These are phyloP conservation scores for Angophora floribunda DNA, from an alignment of 345 rosid species.

Conservation along the genomic window DNA sequence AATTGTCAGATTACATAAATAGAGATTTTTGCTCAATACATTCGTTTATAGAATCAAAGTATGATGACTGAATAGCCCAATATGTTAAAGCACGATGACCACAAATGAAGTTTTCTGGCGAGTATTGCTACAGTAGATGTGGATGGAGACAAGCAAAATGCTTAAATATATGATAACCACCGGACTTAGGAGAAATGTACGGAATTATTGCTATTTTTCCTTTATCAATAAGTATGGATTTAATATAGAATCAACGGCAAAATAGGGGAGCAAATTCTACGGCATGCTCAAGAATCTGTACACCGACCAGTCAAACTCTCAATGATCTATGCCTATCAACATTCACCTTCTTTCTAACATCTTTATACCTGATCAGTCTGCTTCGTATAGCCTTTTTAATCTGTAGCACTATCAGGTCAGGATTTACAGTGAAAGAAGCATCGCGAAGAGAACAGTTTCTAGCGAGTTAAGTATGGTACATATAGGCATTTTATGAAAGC, in stretches of 20 bases:
- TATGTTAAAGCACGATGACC: not conserved
- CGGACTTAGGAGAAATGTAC: not conserved
- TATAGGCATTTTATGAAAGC: not conserved
- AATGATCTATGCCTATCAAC: not conserved
- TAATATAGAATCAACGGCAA: not conserved
- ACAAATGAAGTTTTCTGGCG: not conserved
- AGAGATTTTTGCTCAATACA: not conserved
- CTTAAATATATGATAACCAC: not conserved
- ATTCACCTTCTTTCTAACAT: not conserved
- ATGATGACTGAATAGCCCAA: not conserved
- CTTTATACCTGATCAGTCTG: not conserved
- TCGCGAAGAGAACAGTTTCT: not conserved
- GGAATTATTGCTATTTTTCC: not conserved
- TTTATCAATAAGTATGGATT: not conserved
- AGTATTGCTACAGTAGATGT: not conserved
- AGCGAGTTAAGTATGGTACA: not conserved
- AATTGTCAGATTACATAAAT: not conserved
- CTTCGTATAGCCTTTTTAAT: not conserved
- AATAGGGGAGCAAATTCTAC: not conserved
- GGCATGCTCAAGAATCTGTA: not conserved
- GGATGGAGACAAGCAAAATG: not conserved
- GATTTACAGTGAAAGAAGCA: not conserved
- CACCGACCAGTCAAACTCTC: not conserved
- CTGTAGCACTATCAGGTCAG: not conserved
- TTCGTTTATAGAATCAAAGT: not conserved